Base-by-base conservation (phyloP, 2,329 filamentous ascomycete genomes). In the Calonectria ilicicola region DNA sequence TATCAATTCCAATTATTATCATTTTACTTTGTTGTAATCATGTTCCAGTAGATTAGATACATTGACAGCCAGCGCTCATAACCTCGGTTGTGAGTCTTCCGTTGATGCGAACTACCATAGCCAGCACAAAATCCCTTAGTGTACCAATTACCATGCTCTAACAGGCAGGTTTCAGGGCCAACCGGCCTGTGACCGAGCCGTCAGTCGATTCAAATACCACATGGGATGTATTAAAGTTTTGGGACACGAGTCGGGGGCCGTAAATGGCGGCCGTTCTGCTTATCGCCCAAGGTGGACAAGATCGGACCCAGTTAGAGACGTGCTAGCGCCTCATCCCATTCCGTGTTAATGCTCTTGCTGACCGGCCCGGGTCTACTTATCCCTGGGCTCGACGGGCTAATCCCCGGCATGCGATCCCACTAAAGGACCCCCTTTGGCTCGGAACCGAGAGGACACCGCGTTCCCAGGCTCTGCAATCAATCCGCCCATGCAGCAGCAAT, bases 221-320 rank as follows among this genome's bases (percentile, higher is more conserved):
- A 32, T 70, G 53, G 53, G 35, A 63, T 23, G 44, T 23, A 19
- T 26, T 56, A 63, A 49, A 66, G 69, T 63, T 70, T 56, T 5
- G 53, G 53, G 53, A 21, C 15, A 6, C 19, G 44, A 47, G 44
- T 27, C 38, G 9, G n/a, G 27, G 14, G 23, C 15, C 6, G 21
- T 38, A 7, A 32, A 2, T 6, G 14, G 51, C 53, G 32, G 53
- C 53, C 53, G 53, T 12, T 60, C 23, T n/a, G 21, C 32, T 49
- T 42, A 40, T 42, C 44, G 32, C 32, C 46, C 15, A 19, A 69
- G 35, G 38, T 35, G 38, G 67, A 42, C 42, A 38, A 65, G 27
- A 40, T 27, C 32, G n/a, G 12, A 32, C 21, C 27, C 47, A 29
- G 40, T 58, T 19, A 15, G 15, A 21, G 53, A 21, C n/a, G 15